A percentile compares a stretch with the other conserved stretches of the same genome.
Conservation (phyloP, 495 filamentous ascomycete genomes). For the Mytilinidion resinicola region DNA sequence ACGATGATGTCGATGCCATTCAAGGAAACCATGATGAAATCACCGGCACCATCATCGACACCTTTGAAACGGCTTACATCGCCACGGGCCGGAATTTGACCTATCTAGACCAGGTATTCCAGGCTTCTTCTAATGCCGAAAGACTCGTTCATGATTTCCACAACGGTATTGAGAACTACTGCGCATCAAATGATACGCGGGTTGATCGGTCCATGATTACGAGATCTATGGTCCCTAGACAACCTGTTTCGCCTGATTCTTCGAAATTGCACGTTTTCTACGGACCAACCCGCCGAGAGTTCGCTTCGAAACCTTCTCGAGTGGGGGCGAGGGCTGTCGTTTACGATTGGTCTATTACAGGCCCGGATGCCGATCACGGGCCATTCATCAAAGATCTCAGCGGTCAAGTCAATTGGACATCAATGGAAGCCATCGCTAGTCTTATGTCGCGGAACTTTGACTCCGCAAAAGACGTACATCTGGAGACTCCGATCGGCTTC, state of each 20-base stretch:
- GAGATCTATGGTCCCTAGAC: constrained; percentile 5
- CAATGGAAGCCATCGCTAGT: constrained; percentile 17
- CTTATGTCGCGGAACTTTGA: constrained; percentile 23
- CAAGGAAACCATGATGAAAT: background rate
- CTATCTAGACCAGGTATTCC: constrained; percentile 10
- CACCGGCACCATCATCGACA: constrained; percentile 10
- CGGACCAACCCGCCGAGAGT: constrained; percentile 16
- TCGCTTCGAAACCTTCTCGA: constrained; percentile 9
- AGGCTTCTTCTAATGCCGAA: constrained; percentile 1
- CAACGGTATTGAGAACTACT: background rate
- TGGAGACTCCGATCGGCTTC: constrained; percentile 6
- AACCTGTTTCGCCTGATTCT: constrained; percentile 10
- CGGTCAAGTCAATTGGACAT: constrained; percentile 19
- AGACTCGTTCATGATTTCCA: constrained; percentile 23
- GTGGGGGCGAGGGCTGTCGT: constrained; percentile 15
- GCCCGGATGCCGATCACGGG: constrained; percentile 11
- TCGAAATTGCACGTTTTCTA: constrained; percentile 22
- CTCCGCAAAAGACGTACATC: background rate
- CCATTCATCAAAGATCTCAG: constrained; percentile 14
- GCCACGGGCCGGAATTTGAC: constrained; percentile 12
- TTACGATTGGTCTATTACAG: constrained; percentile 20
- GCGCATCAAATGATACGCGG: constrained; percentile 2
- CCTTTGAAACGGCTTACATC: constrained; percentile 9
- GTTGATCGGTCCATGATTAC: constrained; percentile 7
- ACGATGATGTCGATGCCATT: background rate